phyloP scores from a whole-genome alignment of 306 rosid genomes.

The Vigna hirtella region DNA sequence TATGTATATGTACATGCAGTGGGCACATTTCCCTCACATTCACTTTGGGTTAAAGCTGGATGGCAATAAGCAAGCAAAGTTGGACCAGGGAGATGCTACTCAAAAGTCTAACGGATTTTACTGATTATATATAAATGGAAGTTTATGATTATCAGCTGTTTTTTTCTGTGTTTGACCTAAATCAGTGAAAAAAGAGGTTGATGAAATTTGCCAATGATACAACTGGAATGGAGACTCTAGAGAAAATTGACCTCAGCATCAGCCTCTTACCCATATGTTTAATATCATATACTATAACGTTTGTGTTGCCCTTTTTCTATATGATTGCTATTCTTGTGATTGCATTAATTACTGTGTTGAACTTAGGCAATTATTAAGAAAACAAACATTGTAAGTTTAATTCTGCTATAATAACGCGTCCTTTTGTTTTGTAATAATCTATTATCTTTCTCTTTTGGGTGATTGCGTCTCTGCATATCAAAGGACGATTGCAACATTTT shows the following conservation, averaged over 20 bases:
- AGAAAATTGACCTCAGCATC: conserved; percentile 45
- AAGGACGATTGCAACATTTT: background rate
- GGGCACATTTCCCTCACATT: conserved; percentile 99
- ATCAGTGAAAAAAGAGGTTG: conserved; percentile 52
- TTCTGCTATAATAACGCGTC: conserved; percentile 25
- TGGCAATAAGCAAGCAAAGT: conserved; percentile 71
- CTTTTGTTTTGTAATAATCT: conserved; percentile 18
- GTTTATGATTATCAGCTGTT: conserved; percentile 42
- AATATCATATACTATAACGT: conserved; percentile 16
- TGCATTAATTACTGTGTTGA: conserved; percentile 52
- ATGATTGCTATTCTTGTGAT: conserved; percentile 52
- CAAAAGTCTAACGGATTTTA: conserved; percentile 74
- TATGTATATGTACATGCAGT: conserved; percentile 60
- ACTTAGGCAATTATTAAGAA: conserved; percentile 40
- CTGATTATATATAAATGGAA: conserved; percentile 47
- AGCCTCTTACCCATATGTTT: conserved; percentile 42
- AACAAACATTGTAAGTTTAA: conserved; percentile 31
- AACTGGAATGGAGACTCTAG: conserved; percentile 42
- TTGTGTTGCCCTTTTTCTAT: conserved; percentile 42
- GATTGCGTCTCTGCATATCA: conserved; percentile 13
- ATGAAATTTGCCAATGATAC: conserved; percentile 54
- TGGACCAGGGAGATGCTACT: conserved; percentile 66
- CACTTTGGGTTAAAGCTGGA: conserved; percentile 94
- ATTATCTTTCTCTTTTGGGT: background rate
- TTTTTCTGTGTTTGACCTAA: conserved; percentile 46